Percentiles rank a stretch among this genome's conserved stretches.
Evolutionary conservation across 2,329 filamentous ascomycete species (phyloP).

Genomic region (Fusarium sp.): DNA sequence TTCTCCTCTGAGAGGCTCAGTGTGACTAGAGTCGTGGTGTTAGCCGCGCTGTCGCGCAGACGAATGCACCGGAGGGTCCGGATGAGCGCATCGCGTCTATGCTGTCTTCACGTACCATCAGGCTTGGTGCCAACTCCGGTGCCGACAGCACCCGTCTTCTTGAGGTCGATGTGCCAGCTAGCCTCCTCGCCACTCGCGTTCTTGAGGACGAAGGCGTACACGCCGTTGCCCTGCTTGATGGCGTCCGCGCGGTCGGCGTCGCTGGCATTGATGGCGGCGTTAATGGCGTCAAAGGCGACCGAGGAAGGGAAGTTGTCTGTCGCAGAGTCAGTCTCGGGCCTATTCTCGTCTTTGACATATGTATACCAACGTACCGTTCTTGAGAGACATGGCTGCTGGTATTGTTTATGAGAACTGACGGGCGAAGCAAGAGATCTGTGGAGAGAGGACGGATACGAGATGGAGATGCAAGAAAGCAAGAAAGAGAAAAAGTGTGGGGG

Average conservation of each 20-base stretch:
- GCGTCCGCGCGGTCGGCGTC: constrained; percentile 85
- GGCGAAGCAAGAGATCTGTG: not conserved
- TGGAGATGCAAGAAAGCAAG: constrained; percentile 2
- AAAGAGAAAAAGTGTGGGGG: constrained; percentile 31
- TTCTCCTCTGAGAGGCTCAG: constrained; percentile 85
- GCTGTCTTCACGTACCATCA: constrained; percentile 70
- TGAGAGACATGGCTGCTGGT: constrained; percentile 73
- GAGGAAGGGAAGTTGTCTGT: constrained; percentile 89
- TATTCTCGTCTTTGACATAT: not conserved
- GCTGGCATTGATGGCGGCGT: constrained; percentile 74
- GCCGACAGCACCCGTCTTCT: constrained; percentile 85
- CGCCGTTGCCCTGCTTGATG: constrained; percentile 86
- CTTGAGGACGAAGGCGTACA: constrained; percentile 94
- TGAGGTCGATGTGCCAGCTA: constrained; percentile 96
- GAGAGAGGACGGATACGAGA: not conserved
- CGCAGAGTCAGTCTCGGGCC: constrained; percentile 6
- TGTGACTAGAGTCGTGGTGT: constrained; percentile 72
- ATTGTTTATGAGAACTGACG: constrained; percentile 42
- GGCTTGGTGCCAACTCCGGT: constrained; percentile 85
- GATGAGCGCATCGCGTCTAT: not conserved
- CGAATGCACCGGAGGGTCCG: constrained; percentile 1
- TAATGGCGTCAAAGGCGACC: constrained; percentile 90
- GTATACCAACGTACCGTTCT: constrained; percentile 68
- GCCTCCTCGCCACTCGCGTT: constrained; percentile 83
- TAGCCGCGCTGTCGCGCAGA: not conserved